Evolutionary conservation across 2,329 filamentous ascomycete genomes (phyloP), one percentile per base, ranked within the genome.

Genomic region (Paracamarosporium sp.): DNA sequence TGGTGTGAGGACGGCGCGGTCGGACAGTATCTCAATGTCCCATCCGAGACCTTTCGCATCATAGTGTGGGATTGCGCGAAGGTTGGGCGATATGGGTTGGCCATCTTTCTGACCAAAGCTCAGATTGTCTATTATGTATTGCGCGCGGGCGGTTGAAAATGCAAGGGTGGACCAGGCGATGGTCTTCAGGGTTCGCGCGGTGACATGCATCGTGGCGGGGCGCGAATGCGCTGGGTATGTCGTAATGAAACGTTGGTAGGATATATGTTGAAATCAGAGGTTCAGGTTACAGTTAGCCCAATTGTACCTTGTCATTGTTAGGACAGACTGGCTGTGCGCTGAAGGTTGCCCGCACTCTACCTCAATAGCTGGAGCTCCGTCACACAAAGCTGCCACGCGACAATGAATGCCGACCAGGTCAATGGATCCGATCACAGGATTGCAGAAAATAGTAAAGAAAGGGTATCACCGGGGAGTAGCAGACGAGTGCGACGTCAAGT

Each of bases 1-100:
- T 11, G 95, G 94, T 1, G 95, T 99, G 56, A 99, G 86, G 74
- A 99, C 90, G 58, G 98, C 74, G 75, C 93, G 92, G 82, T 98
- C 94, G 65, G 93, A 96, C 58, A 97, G 86, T 62, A 88, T 73
- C 62, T 85, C 81, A 52, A 86, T 83, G 12, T 79, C 73, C 70
- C 85, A 83, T 53, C 83, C 84, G 63, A 86, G 83, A 53, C 84
- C 83, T 50, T 78, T 80, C 28, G 85, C 66, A 43, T 78, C 72
- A 82, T 84, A 89, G 61, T 85, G 84, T 2, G 85, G 83, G 46
- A 89, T 80, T 33, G 73, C 76, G 59, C 80, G 77, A 50, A 83
- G 78, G 66, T 87, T 83, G 40, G 86, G 84, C 50, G 90, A 90
- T 79, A 95, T 86, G 67, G 88, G 89, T 64, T 64, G 85, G 67